Evolutionary conservation across 2,329 filamentous ascomycete species (phyloP).

Genomic region (Aspergillus brasiliensis): DNA sequence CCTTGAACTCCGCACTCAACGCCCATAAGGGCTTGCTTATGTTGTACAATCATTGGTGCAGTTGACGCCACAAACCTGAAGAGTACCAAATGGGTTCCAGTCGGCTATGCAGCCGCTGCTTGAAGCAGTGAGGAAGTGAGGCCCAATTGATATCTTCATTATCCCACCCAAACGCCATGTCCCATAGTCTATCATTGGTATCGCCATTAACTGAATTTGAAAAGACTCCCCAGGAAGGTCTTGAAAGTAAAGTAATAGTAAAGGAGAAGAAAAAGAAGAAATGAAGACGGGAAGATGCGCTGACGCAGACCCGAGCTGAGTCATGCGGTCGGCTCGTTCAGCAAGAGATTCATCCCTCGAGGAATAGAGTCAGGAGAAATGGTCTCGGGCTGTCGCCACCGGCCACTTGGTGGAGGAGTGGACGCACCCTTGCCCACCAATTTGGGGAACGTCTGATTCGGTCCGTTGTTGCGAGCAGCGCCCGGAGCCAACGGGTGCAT

Average conservation of each 20-base stretch:
- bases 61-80: background rate
- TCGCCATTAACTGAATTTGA: constrained; percentile 25
- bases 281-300: background rate
- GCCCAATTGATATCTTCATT: background rate
- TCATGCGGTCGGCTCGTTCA: constrained; percentile 22
- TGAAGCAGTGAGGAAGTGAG: background rate
- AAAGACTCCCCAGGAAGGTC: constrained; percentile 6
- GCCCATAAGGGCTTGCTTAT: background rate
- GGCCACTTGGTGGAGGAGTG: constrained; percentile 14
- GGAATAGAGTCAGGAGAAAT: constrained; percentile 28
- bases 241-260: constrained; percentile 8
- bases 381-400: constrained; percentile 22
- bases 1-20: background rate
- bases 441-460: constrained; percentile 30
- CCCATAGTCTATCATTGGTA: constrained; percentile 40
- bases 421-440: constrained; percentile 21
- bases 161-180: constrained; percentile 16
- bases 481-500: constrained; percentile 40
- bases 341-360: constrained; percentile 25
- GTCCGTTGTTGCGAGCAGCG: constrained; percentile 40
- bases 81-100: background rate
- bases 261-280: constrained; percentile 11
- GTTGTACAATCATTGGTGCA: background rate
- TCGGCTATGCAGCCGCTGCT: background rate
- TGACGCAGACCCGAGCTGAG: background rate